A percentile compares a stretch with the other conserved stretches of the same genome.
These are phyloP conservation scores for Penicillium desertorum DNA, from an alignment of 495 filamentous ascomycete species.

Conservation along the genomic window DNA sequence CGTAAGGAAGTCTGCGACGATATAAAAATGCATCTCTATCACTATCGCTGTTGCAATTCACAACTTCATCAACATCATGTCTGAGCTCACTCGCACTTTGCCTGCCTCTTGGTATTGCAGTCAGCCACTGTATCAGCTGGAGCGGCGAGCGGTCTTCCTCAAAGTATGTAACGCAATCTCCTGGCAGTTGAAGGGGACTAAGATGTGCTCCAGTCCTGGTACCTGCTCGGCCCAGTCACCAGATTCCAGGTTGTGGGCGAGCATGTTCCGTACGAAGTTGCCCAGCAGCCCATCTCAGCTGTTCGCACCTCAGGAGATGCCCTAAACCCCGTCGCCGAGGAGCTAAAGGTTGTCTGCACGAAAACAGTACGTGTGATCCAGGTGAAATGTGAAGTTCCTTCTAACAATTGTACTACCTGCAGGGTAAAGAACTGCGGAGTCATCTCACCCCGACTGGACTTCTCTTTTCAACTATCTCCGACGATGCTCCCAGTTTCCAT, in stretches of 20 bases:
- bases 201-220: slow-evolving; percentile 51
- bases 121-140: slow-evolving; percentile 47
- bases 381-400: neutral
- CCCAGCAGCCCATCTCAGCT: slow-evolving; percentile 51
- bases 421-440: slow-evolving; percentile 36
- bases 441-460: slow-evolving; percentile 57
- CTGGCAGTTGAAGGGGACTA: slow-evolving; percentile 7
- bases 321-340: slow-evolving; percentile 30
- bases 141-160: slow-evolving; percentile 55
- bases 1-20: neutral
- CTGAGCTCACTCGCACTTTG: slow-evolving; percentile 41
- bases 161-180: slow-evolving; percentile 33
- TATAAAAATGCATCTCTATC: neutral
- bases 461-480: slow-evolving; percentile 53
- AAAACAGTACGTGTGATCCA: slow-evolving; percentile 27
- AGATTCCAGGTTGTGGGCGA: slow-evolving; percentile 49
- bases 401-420: neutral
- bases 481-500: slow-evolving; percentile 51
- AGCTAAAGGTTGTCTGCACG: slow-evolving; percentile 46
- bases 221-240: slow-evolving; percentile 61
- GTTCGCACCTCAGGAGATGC: slow-evolving; percentile 37
- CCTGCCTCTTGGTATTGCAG: slow-evolving; percentile 50
- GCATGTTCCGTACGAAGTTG: slow-evolving; percentile 54
- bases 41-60: neutral
- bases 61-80: slow-evolving; percentile 28